Evolutionary conservation across 768 basidiomycete species (phyloP).

Genomic region (Russula sp.): DNA sequence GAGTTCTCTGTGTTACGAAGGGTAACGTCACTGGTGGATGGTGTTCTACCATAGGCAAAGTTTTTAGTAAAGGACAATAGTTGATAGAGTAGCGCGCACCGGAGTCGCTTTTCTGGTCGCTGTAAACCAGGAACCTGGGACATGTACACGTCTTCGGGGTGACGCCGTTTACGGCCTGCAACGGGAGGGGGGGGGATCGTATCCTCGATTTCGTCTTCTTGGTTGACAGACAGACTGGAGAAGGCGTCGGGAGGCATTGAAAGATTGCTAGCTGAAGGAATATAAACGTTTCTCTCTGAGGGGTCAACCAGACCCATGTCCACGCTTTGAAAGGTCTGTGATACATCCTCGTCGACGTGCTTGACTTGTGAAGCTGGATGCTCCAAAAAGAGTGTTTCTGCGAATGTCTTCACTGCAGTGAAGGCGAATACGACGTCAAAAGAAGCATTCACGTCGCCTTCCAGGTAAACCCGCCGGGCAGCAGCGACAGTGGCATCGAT

Average conservation of each 20-base stretch:
- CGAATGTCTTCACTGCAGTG: slow-evolving; percentile 27
- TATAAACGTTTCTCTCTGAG: neutral
- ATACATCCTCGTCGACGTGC: too few relatives aligned
- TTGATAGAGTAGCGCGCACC: neutral
- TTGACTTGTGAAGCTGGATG: neutral
- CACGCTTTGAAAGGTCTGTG: neutral
- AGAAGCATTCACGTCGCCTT: slow-evolving; percentile 14
- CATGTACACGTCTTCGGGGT: neutral
- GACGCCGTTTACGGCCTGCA: slow-evolving; percentile 14
- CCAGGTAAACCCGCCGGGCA: slow-evolving; percentile 28
- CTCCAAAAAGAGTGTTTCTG: slow-evolving; percentile 31
- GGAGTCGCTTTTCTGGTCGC: slow-evolving; percentile 2
- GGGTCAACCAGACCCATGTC: neutral
- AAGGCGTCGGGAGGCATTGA: neutral
- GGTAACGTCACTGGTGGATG: neutral
- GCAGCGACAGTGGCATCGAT: slow-evolving; percentile 27
- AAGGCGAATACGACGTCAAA: slow-evolving; percentile 26
- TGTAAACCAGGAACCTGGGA: neutral
- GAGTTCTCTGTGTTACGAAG: neutral
- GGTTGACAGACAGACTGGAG: neutral
- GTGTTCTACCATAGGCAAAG: neutral
- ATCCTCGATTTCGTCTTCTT: slow-evolving; percentile 13
- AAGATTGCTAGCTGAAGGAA: neutral
- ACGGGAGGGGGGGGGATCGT: slow-evolving; percentile 14
- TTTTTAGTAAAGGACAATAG: neutral